Base-by-base conservation (phyloP, 2,329 filamentous ascomycete genomes). In the Zalaria obscura region DNA sequence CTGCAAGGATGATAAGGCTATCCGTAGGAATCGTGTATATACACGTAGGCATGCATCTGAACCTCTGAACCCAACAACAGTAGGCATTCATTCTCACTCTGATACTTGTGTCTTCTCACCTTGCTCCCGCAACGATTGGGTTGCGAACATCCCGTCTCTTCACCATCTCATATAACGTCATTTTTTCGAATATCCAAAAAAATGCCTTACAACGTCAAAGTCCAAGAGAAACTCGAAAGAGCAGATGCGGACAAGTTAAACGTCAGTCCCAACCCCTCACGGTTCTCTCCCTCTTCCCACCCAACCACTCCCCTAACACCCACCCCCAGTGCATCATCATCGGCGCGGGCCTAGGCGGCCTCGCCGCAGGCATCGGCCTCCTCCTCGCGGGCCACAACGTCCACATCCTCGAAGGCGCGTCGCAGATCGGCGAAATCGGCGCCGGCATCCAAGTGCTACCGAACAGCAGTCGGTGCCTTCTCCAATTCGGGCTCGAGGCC, bases 291-390 rank as follows among this genome's bases (percentile, higher is more conserved):
- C 18, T 18, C 18, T 18, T 18, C 18, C 18, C 18, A 18, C 18
- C 18, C 18, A 18, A 18, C 18, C 18, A 18, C 18, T 18, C 18
- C 18, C 18, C 18, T 18, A 18, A 18, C 18, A 18, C 18, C 18
- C 18, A 18, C 18, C 18, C 18, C 10, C 43, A 68, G 59, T 55
- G 73, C 26, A 61, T 74, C 25, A 57, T 76, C 26, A 64, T 73
- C 18, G 73, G 73, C n/a, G 73, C 70, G 6, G 73, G 73, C 4
- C 60, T 76, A 18, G 69, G 70, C 25, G 73, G 73, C 4, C 59
- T 76, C 5, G 69, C 62, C 7, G 65, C 68, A 25, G 66, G 65
- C n/a, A 69, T 72, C 43, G 55, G 62, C 3, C 60, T 66, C 34
- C 56, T 63, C 1, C 57, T 69, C 5, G 62, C 61, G 25, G 66